These are phyloP conservation scores for Kuraishia borneana DNA, from an alignment of 805 yeast genomes.

Conservation along the genomic window DNA sequence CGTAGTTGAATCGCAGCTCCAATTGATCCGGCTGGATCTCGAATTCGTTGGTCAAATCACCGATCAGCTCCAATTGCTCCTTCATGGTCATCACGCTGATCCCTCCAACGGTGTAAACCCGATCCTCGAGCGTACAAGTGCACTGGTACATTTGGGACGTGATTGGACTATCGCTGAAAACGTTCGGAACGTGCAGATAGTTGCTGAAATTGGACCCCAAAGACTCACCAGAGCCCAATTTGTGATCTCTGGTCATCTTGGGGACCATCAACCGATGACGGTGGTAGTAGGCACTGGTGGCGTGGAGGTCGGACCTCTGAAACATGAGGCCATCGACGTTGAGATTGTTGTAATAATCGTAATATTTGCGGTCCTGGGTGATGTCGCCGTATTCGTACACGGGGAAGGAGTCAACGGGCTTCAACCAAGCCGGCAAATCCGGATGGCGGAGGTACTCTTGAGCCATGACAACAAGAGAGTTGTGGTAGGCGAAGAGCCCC, in stretches of 20 bases:
- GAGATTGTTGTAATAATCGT: constrained; percentile 5
- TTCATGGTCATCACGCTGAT: constrained; percentile 11
- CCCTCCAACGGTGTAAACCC: constrained; percentile 36
- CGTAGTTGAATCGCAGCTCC: constrained; percentile 17
- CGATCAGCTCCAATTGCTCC: constrained; percentile 13
- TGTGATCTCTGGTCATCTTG: background rate
- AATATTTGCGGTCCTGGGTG: background rate
- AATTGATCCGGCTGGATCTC: constrained; percentile 20
- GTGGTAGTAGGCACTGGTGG: constrained; percentile 12
- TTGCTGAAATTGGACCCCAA: constrained; percentile 6
- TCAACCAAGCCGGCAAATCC: background rate
- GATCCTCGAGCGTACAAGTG: constrained; percentile 23
- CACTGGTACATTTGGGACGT: constrained; percentile 35
- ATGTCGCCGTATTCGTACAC: background rate
- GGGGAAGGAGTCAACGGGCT: background rate
- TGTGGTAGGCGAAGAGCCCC: background rate
- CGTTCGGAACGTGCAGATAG: constrained; percentile 18
- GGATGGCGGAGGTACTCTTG: background rate
- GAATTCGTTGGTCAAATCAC: constrained; percentile 18
- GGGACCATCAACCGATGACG: constrained; percentile 10
- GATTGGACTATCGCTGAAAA: constrained; percentile 25
- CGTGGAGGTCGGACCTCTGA: constrained; percentile 8
- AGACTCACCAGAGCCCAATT: too few species aligned
- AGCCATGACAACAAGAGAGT: background rate
- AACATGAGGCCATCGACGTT: constrained; percentile 13